Conservation (phyloP, 306 rosid genomes). For the Myrica gale region DNA sequence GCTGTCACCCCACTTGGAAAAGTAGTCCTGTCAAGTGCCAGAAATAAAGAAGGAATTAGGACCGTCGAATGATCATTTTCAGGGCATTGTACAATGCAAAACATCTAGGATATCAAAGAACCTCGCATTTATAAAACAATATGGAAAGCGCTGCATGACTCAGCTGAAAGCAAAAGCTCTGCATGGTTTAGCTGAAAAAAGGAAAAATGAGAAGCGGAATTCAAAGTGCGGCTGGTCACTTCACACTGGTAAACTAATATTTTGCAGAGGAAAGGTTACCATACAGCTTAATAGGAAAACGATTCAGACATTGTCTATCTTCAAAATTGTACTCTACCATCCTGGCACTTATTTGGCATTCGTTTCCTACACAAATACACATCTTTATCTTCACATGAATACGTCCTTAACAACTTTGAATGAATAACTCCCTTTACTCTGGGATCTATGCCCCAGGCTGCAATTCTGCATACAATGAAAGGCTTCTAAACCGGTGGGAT, state of each 20-base stretch:
- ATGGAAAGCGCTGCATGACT: background rate
- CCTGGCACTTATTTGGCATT: background rate
- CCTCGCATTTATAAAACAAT: background rate
- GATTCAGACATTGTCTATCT: background rate
- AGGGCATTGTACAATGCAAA: background rate
- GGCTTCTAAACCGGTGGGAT: background rate
- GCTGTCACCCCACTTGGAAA: constrained; percentile 92
- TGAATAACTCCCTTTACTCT: background rate
- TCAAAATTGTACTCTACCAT: background rate
- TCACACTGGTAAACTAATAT: background rate
- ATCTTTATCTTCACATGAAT: background rate
- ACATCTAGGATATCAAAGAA: background rate
- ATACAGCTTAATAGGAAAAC: background rate
- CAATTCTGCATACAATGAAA: background rate
- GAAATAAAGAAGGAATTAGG: background rate
- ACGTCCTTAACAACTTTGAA: background rate
- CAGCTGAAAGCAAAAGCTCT: background rate
- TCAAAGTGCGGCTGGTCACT: background rate
- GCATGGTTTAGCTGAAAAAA: background rate
- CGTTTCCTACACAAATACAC: background rate
- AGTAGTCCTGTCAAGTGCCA: constrained; percentile 66
- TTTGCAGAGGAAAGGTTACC: background rate
- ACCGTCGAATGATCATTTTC: background rate
- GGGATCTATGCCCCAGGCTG: background rate
- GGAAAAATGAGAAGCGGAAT: background rate